Percentiles rank a stretch among this genome's conserved stretches.
phyloP scores from a whole-genome alignment of 1,284 basidiomycete species.

The Singerocomus inundabilis region DNA sequence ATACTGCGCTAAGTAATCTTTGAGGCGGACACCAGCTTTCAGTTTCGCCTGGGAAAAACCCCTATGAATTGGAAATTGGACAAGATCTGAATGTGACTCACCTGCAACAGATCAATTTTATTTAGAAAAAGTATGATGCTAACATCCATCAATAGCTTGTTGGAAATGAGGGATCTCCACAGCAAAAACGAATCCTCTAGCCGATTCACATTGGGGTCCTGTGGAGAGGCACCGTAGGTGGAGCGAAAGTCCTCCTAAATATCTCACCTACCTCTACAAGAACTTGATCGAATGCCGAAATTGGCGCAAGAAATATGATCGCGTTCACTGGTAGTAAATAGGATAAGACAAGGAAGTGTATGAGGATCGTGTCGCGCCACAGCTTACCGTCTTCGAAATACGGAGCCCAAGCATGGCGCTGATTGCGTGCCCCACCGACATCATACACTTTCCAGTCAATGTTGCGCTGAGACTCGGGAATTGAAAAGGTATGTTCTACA shows the following conservation, averaged over 20 bases:
- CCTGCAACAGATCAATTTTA: constrained; percentile 73
- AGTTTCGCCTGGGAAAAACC: constrained; percentile 53
- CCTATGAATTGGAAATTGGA: neutral
- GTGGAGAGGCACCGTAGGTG: constrained; percentile 7
- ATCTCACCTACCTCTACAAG: constrained; percentile 56
- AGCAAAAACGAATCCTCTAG: constrained; percentile 72
- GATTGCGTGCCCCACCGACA: constrained; percentile 73
- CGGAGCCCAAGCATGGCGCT: constrained; percentile 79
- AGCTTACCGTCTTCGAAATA: constrained; percentile 75
- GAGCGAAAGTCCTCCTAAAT: neutral
- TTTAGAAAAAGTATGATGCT: constrained; percentile 78
- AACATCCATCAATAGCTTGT: constrained; percentile 65
- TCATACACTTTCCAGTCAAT: constrained; percentile 78
- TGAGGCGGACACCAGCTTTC: constrained; percentile 69
- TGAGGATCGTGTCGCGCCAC: neutral
- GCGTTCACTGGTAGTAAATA: constrained; percentile 58
- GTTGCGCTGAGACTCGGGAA: constrained; percentile 56
- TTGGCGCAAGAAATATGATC: constrained; percentile 81
- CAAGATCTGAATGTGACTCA: constrained; percentile 23
- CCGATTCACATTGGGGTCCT: constrained; percentile 71
- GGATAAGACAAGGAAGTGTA: constrained; percentile 2
- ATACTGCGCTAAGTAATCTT: constrained; percentile 64
- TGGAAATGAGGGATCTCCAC: constrained; percentile 67
- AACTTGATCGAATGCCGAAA: constrained; percentile 81
- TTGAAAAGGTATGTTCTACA: constrained; percentile 71